Evolutionary conservation across 179 eudicot genomes (phyloP).

Genomic region (Kewa caespitosa): DNA sequence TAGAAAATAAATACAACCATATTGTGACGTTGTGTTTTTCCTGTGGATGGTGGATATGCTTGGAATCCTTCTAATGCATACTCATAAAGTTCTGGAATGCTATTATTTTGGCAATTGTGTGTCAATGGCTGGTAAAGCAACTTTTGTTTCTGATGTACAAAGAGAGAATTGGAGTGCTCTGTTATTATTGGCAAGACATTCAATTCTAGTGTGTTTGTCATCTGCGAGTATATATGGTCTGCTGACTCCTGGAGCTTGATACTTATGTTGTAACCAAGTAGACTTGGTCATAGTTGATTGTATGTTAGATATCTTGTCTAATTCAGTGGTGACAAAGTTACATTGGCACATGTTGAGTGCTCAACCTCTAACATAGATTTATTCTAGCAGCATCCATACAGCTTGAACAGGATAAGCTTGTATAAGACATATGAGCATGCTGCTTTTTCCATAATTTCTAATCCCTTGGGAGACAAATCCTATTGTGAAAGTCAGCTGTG

Average conservation of each 20-base stretch:
- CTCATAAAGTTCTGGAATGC: not conserved
- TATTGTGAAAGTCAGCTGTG: not conserved
- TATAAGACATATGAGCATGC: not conserved
- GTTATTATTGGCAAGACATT: not conserved
- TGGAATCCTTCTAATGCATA: not conserved
- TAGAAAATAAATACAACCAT: not conserved
- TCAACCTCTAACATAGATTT: not conserved
- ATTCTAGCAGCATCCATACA: not conserved
- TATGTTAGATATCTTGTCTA: not conserved
- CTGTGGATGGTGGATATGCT: not conserved
- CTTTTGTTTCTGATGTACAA: not conserved
- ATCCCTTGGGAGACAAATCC: slow-evolving; percentile 5
- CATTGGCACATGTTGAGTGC: not conserved
- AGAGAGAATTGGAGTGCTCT: not conserved
- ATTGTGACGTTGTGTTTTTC: not conserved
- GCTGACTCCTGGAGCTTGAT: not conserved
- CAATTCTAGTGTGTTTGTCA: slow-evolving; percentile 7
- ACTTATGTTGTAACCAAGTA: not conserved
- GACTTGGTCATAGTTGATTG: not conserved
- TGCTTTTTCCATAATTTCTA: not conserved
- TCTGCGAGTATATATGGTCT: not conserved
- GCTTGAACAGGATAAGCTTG: not conserved
- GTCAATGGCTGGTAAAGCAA: not conserved
- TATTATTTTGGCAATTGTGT: not conserved
- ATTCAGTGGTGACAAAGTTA: not conserved